Evolutionary conservation across 2,329 filamentous ascomycete species (phyloP).

Genomic region (Domatiomyces catenatus): DNA sequence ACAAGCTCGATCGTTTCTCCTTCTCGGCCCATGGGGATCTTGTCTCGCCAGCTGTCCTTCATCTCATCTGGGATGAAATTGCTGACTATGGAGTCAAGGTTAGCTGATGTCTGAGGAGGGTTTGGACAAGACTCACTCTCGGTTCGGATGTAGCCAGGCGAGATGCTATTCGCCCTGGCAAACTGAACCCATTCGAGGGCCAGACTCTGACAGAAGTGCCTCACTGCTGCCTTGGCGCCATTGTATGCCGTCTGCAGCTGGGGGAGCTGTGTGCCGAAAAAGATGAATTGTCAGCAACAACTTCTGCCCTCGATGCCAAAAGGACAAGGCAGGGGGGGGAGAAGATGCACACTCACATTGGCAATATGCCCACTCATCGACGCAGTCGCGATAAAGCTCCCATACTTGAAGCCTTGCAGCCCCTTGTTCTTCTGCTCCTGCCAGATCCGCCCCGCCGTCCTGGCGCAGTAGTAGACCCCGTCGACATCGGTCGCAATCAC

Average conservation of each 20-base stretch:
- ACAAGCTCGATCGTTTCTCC: constrained; percentile 62
- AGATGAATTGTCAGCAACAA: background rate
- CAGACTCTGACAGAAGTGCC: constrained; percentile 47
- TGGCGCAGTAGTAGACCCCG: constrained; percentile 63
- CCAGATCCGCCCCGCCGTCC: constrained; percentile 54
- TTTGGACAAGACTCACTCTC: constrained; percentile 41
- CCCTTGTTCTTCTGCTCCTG: constrained; percentile 53
- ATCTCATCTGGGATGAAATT: constrained; percentile 49
- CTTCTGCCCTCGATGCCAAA: no score
- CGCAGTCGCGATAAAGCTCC: constrained; percentile 63
- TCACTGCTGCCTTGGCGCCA: constrained; percentile 50
- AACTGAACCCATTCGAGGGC: constrained; percentile 57
- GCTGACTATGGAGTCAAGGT: constrained; percentile 32
- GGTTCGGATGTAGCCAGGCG: constrained; percentile 53
- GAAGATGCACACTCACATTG: constrained; percentile 29
- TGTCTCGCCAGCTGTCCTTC: constrained; percentile 59
- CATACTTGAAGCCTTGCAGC: constrained; percentile 44
- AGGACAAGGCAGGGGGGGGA: background rate
- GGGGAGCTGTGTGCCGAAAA: constrained; percentile 36
- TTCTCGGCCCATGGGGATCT: constrained; percentile 66
- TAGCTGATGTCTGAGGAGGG: constrained; percentile 26
- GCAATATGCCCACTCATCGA: constrained; percentile 66
- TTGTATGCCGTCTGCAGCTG: constrained; percentile 63
- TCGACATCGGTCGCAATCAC: constrained; percentile 60
- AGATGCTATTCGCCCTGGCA: constrained; percentile 52